These are phyloP conservation scores for Xylogone sp. DNA, from an alignment of 2,329 filamentous ascomycete species.

Conservation along the genomic window DNA sequence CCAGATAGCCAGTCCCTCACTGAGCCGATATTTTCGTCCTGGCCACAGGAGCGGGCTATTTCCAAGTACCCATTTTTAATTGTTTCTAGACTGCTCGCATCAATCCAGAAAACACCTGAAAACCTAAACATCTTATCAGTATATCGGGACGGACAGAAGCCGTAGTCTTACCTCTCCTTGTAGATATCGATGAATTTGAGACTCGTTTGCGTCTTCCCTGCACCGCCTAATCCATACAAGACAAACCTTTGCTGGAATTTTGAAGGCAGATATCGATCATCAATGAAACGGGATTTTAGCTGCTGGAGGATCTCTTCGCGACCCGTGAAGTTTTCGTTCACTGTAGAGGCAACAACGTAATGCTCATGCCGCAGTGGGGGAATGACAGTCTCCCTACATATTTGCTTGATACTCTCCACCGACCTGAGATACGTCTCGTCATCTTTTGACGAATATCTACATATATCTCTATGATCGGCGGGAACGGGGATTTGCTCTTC, in stretches of 20 bases:
- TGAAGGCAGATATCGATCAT: neutral
- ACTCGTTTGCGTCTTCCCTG: constrained; percentile 25
- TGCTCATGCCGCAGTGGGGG: constrained; percentile 5
- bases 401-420: constrained; percentile 8
- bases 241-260: constrained; percentile 11
- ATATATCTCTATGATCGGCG: constrained; percentile 11
- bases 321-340: constrained; percentile 14
- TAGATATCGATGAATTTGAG: constrained; percentile 13
- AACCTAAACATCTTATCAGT: constrained; percentile 9
- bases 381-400: neutral
- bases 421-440: constrained; percentile 9
- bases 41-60: constrained; percentile 5
- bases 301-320: constrained; percentile 8
- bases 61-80: constrained; percentile 6
- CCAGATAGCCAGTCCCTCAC: constrained; percentile 18
- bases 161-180: constrained; percentile 5
- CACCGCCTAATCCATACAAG: constrained; percentile 26
- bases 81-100: constrained; percentile 10
- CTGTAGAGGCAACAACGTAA: constrained; percentile 7
- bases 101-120: constrained; percentile 17
- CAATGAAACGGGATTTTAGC: constrained; percentile 3
- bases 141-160: neutral
- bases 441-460: constrained; percentile 4
- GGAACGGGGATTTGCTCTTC: constrained; percentile 12
- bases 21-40: constrained; percentile 1